A percentile compares a stretch with the other conserved stretches of the same genome.
These are phyloP conservation scores for Pyracantha coccinea DNA, from an alignment of 331 rosid species.

Conservation along the genomic window DNA sequence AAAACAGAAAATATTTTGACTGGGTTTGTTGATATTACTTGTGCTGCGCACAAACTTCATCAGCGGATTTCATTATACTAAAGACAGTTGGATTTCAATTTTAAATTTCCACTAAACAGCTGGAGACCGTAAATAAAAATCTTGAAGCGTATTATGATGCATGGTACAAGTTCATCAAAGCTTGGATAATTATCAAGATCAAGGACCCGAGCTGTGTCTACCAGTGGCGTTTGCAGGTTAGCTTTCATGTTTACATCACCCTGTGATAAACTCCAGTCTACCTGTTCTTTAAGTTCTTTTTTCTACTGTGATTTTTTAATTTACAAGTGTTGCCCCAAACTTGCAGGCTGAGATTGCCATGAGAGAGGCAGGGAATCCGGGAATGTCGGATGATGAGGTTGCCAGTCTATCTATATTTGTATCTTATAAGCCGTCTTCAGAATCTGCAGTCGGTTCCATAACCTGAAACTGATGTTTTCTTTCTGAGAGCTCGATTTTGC, in stretches of 20 bases:
- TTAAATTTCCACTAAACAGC: conserved; percentile 30
- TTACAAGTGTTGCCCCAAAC: background rate
- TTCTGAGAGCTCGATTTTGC: conserved; percentile 1
- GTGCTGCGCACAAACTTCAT: background rate
- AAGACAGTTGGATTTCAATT: background rate
- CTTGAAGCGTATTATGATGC: conserved; percentile 84
- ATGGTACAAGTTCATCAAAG: conserved; percentile 75
- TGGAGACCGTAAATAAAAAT: conserved; percentile 66
- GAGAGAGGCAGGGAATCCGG: conserved; percentile 95
- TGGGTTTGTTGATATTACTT: background rate
- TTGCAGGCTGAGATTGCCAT: conserved; percentile 95
- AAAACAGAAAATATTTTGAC: background rate
- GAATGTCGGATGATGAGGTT: conserved; percentile 96
- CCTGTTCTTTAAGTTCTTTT: background rate
- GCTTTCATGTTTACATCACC: background rate
- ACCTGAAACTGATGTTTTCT: background rate
- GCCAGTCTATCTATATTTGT: background rate
- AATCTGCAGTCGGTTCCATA: background rate
- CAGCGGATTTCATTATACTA: background rate
- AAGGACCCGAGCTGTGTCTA: conserved; percentile 76
- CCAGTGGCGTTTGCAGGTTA: conserved; percentile 89
- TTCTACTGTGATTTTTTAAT: background rate
- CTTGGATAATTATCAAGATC: conserved; percentile 89
- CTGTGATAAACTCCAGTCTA: background rate
- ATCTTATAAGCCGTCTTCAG: background rate